Base-by-base conservation (phyloP, 768 basidiomycete species). In the Mycena floridula region DNA sequence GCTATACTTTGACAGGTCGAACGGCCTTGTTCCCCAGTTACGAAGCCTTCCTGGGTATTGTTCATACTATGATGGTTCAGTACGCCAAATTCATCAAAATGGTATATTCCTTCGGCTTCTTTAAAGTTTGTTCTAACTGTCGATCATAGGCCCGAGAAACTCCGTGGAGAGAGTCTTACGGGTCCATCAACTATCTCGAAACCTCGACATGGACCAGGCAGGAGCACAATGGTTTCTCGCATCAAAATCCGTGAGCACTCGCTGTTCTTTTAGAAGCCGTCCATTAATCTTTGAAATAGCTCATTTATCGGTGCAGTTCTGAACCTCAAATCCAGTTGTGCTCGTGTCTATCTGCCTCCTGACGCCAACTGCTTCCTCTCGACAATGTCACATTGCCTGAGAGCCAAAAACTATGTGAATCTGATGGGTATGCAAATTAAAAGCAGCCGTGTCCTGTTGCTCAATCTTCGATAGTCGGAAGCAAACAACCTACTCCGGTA, bases 21-120 rank as follows among this genome's bases (percentile, higher is more conserved):
- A 85, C 83, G 0, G 90, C 79, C 11, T 69, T 94, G 25, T 90
- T 95, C 77, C 90, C 92, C 2, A 84, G 81, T 23, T 93, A 95
- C 60, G 92, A 95, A 59, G 85, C 89, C 0, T 96, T 95, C 76
- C 69, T 93, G 36, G 89, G 89, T 36, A 93, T 93, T 60, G 63
- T 93, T 22, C 82, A 85, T 44, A 93, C 89, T 15, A 91, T 92
- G 89, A 82, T 85, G 78, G 83, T 86, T 3, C 87, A 89, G 55
- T 93, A 93, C 59, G 72, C 80, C 67, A 94, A 94, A 62, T 94
- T 94, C 63, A 61, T 75, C 41, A 93, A 94, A 66, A 88, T 91
- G 76, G 85, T 76, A 20, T 24, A 40, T 8, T n/a, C 25, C 15
- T 28, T 24, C 15, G n/a, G 18, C 15, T 22, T 40, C 11, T 37